Percentiles rank a stretch among this genome's conserved stretches.
These are phyloP conservation scores for Eucalyptus microcorys DNA, from an alignment of 345 rosid species.

Conservation along the genomic window DNA sequence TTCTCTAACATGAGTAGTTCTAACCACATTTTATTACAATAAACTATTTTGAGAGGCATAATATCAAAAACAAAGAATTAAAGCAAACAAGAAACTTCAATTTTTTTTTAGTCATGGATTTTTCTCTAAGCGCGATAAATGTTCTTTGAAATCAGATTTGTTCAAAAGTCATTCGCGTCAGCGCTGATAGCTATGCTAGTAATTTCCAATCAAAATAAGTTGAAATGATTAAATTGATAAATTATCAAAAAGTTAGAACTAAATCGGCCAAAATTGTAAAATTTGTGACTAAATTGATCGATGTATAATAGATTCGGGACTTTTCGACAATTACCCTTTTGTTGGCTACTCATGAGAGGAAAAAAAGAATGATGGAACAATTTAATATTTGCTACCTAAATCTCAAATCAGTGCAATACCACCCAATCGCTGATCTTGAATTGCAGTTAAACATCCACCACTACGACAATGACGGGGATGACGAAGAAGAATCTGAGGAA, in stretches of 20 bases:
- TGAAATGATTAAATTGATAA: not conserved
- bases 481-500: too few species aligned
- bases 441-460: too few species aligned
- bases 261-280: not conserved
- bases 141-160: not conserved
- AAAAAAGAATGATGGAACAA: too few species aligned
- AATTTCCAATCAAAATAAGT: not conserved
- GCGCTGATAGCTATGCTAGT: too few species aligned
- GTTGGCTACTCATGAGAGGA: too few species aligned
- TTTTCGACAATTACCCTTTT: too few species aligned
- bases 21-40: not conserved
- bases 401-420: not conserved
- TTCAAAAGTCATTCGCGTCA: too few species aligned
- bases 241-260: not conserved
- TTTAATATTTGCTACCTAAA: not conserved
- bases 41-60: not conserved
- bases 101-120: too few species aligned
- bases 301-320: too few species aligned
- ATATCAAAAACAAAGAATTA: not conserved
- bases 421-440: not conserved
- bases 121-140: not conserved
- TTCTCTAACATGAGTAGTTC: not conserved
- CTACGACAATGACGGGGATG: too few species aligned
- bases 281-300: too few species aligned
- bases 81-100: not conserved